Evolutionary conservation across 225 moss, liverwort and hornwort genomes (phyloP), one percentile per base, ranked within the genome.

Genomic region (Sphagnum contortum): DNA sequence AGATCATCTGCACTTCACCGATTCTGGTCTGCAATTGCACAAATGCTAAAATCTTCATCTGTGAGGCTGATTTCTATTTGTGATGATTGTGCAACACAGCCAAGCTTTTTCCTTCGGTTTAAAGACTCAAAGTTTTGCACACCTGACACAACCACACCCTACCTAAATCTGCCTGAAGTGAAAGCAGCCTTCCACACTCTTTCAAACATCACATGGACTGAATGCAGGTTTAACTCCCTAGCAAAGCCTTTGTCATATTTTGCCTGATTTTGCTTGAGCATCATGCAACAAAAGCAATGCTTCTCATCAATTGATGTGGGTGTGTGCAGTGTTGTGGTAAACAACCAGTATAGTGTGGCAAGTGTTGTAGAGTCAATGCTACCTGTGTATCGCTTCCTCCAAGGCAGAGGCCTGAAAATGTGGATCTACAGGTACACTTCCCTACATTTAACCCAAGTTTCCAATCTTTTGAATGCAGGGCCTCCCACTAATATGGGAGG

Each of bases 341-440:
- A 80, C 66, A 70, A 44, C 9, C 84, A 85, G 57, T 94, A 94
- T 68, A 91, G 84, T 49, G 67, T 73, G 52, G 62, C 76, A 47
- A 88, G 88, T 70, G 80, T 90, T 48, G 72, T 88, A 63, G 57
- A 83, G 65, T 94, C 94, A 62, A 91, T 91, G 91, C 57, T 88
- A 73, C 94, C 94, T 44, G 86, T 94, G 55, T 88, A 91, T 54
- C 62, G 69, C 12, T 82, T 76, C 45, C 71, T 91, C 13, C 81
- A 83, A 2, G 80, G 75, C 3, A 87, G 80, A 69, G 76, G 66
- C 8, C 78, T 91, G 55, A 88, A 83, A 60, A 81, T 91, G 8
- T 94, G 94, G 94, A 87, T 94, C 57, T 94, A 84, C 82, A 87
- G 82, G 90, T 85, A 57, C 11, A 54, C 6, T 44, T 49, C 47